A percentile compares a stretch with the other conserved stretches of the same genome.
Evolutionary conservation across 805 yeast genomes (phyloP).

Genomic region (Hanseniaspora singularis): DNA sequence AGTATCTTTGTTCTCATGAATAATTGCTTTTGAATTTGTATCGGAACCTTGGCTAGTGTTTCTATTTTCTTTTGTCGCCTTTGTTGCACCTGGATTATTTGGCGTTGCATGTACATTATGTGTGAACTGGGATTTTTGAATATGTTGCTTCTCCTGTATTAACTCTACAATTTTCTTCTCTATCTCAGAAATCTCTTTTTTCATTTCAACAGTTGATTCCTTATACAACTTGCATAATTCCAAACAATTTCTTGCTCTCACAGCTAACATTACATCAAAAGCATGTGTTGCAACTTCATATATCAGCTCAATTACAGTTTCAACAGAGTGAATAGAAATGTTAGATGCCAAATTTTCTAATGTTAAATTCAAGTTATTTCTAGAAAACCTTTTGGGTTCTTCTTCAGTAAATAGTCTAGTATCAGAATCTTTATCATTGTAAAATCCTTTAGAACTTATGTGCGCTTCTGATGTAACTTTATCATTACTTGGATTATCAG

Average conservation of each 20-base stretch:
- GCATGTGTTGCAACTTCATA: conserved; percentile 51
- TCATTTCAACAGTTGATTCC: not conserved
- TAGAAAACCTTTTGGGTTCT: not conserved
- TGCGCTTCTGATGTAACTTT: not conserved
- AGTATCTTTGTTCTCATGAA: too few species aligned
- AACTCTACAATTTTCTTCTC: conserved; percentile 7
- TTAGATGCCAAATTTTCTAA: conserved; percentile 49
- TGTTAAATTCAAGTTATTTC: conserved; percentile 30
- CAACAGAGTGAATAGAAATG: conserved; percentile 44
- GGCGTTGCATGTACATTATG: too few species aligned
- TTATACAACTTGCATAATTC: conserved; percentile 18
- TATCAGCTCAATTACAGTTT: conserved; percentile 43
- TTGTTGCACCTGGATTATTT: too few species aligned
- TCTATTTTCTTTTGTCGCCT: too few species aligned
- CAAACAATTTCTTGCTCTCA: conserved; percentile 27
- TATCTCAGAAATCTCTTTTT: not conserved
- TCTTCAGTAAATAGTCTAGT: conserved; percentile 14
- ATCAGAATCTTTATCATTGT: not conserved
- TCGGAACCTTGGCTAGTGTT: too few species aligned
- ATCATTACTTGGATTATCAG: not conserved
- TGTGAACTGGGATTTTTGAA: conserved; percentile 7
- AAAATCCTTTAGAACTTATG: too few species aligned
- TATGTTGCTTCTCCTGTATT: not conserved
- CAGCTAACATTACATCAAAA: conserved; percentile 51
- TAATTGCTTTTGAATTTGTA: too few species aligned